A percentile compares a stretch with the other conserved stretches of the same genome.
Conservation (phyloP, 345 rosid species). For the Eucalyptus regnans region DNA sequence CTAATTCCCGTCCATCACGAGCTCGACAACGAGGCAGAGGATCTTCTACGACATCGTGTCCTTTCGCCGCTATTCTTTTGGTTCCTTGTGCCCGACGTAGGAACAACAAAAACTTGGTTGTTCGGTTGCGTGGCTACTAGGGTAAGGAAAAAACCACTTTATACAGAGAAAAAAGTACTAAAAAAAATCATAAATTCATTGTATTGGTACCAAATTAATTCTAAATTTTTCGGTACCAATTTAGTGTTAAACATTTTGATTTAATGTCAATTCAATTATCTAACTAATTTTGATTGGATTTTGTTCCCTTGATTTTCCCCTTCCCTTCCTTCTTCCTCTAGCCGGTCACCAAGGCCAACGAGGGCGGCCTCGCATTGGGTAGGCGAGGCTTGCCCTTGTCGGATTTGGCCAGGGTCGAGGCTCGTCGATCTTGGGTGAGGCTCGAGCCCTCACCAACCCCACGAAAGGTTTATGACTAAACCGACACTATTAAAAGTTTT, state of each 20-base stretch:
- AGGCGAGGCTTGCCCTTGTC: no score
- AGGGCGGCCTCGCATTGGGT: no score
- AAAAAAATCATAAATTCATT: rapidly evolving
- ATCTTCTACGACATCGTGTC: not conserved
- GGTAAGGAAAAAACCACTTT: no score
- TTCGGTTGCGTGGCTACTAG: not conserved
- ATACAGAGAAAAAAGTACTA: rapidly evolving
- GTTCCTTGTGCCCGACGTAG: not conserved
- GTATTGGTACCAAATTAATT: no score
- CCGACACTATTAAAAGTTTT: no score
- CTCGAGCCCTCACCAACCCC: rapidly evolving
- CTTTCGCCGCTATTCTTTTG: not conserved
- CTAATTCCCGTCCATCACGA: not conserved
- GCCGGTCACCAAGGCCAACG: rapidly evolving
- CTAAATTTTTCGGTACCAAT: rapidly evolving
- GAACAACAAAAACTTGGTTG: rapidly evolving
- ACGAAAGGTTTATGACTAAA: no score
- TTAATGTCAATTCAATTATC: rapidly evolving
- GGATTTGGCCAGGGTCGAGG: rapidly evolving
- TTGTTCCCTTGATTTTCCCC: no score
- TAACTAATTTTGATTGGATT: no score
- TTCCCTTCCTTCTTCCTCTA: no score
- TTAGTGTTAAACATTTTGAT: rapidly evolving
- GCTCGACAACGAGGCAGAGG: not conserved
- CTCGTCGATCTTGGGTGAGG: rapidly evolving